These are phyloP conservation scores for Nicotiana obtusifolia DNA, from an alignment of 257 asterid species.

Conservation along the genomic window DNA sequence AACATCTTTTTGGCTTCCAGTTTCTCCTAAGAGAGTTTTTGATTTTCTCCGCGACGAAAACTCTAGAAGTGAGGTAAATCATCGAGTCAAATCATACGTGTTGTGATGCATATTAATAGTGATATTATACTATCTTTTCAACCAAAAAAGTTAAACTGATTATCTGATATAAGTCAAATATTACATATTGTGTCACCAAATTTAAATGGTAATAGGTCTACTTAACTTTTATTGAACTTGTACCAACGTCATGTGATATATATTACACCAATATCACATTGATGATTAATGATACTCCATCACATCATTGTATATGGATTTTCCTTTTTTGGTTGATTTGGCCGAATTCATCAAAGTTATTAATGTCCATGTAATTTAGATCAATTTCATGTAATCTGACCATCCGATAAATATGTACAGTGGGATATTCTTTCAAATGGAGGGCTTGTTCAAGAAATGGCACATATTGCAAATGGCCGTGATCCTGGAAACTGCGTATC, in stretches of 20 bases:
- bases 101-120: too few relatives aligned
- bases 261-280: not conserved
- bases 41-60: constrained; percentile 56
- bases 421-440: constrained; percentile 98
- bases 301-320: not conserved
- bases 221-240: not conserved
- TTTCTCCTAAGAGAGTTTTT: constrained; percentile 59
- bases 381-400: not conserved
- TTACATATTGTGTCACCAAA: too few relatives aligned
- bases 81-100: too few relatives aligned
- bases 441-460: constrained; percentile 92
- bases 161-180: too few relatives aligned
- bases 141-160: too few relatives aligned
- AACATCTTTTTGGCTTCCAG: constrained; percentile 76
- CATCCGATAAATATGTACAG: constrained; percentile 21
- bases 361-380: not conserved
- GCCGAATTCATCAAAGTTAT: not conserved
- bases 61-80: constrained; percentile 73
- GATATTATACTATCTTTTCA: too few relatives aligned
- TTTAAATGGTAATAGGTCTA: not conserved
- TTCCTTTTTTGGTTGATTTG: not conserved
- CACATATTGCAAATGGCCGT: constrained; percentile 88
- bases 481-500: constrained; percentile 88
- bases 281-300: not conserved
- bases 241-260: not conserved